Percentiles rank a stretch among this genome's conserved stretches.
phyloP scores from a whole-genome alignment of 352 stramenopile genomes.

The Globisporangium viniferum region DNA sequence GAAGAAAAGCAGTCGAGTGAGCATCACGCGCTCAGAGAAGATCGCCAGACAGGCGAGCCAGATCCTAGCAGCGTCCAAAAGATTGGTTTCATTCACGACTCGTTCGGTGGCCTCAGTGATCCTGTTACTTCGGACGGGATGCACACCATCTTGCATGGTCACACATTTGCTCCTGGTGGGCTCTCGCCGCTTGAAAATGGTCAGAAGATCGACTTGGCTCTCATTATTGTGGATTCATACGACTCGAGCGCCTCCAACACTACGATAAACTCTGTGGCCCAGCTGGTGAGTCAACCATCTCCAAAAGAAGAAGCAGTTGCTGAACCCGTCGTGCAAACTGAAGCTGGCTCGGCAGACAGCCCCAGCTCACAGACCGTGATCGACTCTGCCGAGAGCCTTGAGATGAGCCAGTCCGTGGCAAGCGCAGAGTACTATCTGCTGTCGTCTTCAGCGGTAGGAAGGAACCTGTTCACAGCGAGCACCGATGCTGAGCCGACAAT shows the following conservation, averaged over 20 bases:
- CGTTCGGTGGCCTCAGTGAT: slow-evolving; percentile 3
- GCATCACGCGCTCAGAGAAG: too few relatives aligned
- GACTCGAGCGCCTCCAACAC: slow-evolving; percentile 25
- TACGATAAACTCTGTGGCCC: slow-evolving; percentile 14
- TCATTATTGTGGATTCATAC: slow-evolving; percentile 27
- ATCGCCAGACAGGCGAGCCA: neutral
- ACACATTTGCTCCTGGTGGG: neutral
- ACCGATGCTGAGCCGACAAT: neutral
- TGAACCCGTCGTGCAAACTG: neutral
- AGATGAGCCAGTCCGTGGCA: neutral
- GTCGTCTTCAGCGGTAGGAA: neutral
- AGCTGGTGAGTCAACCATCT: neutral
- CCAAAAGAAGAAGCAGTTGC: neutral
- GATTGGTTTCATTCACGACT: slow-evolving; percentile 1
- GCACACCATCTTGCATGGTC: neutral
- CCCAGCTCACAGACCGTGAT: neutral
- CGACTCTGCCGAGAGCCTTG: slow-evolving; percentile 2
- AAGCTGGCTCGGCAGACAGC: neutral
- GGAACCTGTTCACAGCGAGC: neutral
- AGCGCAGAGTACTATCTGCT: neutral
- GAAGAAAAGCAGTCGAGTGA: neutral
- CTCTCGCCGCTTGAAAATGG: neutral
- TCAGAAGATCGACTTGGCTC: slow-evolving; percentile 17
- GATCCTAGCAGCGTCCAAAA: neutral
- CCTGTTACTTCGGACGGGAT: neutral